Evolutionary conservation across 2,329 filamentous ascomycete genomes (phyloP), one percentile per base, ranked within the genome.

Genomic region (Septoria petroselini): DNA sequence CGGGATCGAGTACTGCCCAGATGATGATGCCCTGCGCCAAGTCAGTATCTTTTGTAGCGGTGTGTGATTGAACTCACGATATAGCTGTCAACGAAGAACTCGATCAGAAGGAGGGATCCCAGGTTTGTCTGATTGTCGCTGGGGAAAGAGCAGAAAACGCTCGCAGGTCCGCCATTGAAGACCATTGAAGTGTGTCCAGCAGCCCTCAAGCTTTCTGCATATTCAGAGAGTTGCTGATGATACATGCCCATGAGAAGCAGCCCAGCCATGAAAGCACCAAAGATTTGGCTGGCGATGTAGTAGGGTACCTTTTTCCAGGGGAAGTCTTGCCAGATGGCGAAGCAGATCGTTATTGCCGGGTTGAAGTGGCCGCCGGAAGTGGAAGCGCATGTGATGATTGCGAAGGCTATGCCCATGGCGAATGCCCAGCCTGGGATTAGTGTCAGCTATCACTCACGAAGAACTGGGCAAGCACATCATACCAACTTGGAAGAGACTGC

Each of bases 11-110:
- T 38, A 69, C 70, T 6, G 78, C 72, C 78, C 79, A 82, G 62
- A 82, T 81, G 11, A 81, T 66, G 50, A 82, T 70, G 21, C 73
- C 75, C 43, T 46, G 34, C 5, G 25, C 1, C 5, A 12, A 12
- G 33, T 45, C 21, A 45, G 42, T 27, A 15, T 6, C 18, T 4
- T 11, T 21, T 7, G 7, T 3, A 11, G 9, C 14, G 17, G 6
- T 27, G 8, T 17, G 31, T 37, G 7, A 3, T 2, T 34, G 1
- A 4, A 39, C 43, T 46, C n/a, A 46, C 43, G 48, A 82, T 76
- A 65, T 81, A 81, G 48, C 65, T 69, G 59, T 79, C 76, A 21
- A 79, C 78, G 57, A 83, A 80, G 62, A 79, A 82, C 60, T 83
- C 80, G 50, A 76, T 76, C 44, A 81, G 62, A 66, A 83, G 79